These are phyloP conservation scores for Neofusicoccum cordaticola DNA, from an alignment of 2,329 filamentous ascomycete species.

Conservation along the genomic window DNA sequence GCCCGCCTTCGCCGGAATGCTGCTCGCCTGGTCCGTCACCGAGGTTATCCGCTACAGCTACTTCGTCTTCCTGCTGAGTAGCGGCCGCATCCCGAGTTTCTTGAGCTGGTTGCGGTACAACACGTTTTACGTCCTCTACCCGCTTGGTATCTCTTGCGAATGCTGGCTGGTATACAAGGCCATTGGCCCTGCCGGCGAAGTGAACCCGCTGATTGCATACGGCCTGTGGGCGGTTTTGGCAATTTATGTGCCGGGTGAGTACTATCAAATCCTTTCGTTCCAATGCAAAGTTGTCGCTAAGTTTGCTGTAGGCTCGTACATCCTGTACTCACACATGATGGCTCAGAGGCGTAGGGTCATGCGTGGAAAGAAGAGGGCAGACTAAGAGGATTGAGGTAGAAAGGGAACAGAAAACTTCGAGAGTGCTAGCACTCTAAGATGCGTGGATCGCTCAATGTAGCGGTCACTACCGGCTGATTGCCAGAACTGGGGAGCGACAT, in stretches of 20 bases:
- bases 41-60: slow-evolving; percentile 92
- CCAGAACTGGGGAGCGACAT: no score
- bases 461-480: no score
- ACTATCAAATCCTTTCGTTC: not conserved
- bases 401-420: not conserved
- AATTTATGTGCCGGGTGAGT: slow-evolving; percentile 77
- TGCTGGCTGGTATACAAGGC: slow-evolving; percentile 74
- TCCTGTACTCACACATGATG: slow-evolving; percentile 95
- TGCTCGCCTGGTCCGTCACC: slow-evolving; percentile 79
- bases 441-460: no score
- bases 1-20: slow-evolving; percentile 70
- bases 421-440: not conserved
- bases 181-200: slow-evolving; percentile 55
- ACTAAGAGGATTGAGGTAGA: slow-evolving; percentile 2
- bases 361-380: slow-evolving; percentile 56
- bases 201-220: slow-evolving; percentile 54
- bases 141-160: slow-evolving; percentile 86
- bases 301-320: slow-evolving; percentile 62
- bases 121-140: slow-evolving; percentile 90
- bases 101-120: slow-evolving; percentile 85
- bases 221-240: slow-evolving; percentile 64
- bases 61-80: slow-evolving; percentile 72
- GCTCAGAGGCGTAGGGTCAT: slow-evolving; percentile 78
- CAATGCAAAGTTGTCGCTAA: not conserved
- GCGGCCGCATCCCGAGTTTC: slow-evolving; percentile 58